A percentile compares a stretch with the other conserved stretches of the same genome.
Conservation (phyloP, 768 basidiomycete species). For the Calvatia gigantea region DNA sequence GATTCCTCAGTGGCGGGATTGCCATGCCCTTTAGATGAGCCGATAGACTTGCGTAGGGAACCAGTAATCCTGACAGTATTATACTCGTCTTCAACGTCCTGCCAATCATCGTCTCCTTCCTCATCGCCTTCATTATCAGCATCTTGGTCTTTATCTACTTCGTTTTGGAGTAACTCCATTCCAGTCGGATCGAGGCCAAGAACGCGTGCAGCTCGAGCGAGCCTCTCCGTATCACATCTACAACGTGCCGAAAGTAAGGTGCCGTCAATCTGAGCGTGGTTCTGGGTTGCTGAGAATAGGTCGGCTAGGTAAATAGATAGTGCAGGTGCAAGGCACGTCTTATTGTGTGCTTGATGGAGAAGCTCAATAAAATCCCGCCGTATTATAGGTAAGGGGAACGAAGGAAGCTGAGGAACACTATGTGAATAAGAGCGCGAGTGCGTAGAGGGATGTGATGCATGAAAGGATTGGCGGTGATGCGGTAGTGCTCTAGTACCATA, state of each 20-base stretch:
- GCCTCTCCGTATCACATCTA: slow-evolving; percentile 60
- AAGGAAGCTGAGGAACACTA: slow-evolving; percentile 13
- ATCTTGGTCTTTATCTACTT: slow-evolving; percentile 8
- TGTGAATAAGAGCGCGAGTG: slow-evolving; percentile 17
- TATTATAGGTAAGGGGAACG: slow-evolving; percentile 13
- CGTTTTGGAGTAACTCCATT: slow-evolving; percentile 45
- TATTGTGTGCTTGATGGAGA: slow-evolving; percentile 27
- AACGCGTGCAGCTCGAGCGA: slow-evolving; percentile 64
- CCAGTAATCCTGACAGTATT: background rate
- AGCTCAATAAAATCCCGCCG: slow-evolving; percentile 27
- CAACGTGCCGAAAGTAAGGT: slow-evolving; percentile 61
- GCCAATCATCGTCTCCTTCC: slow-evolving; percentile 11
- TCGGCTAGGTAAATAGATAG: slow-evolving; percentile 68
- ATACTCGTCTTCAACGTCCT: slow-evolving; percentile 12
- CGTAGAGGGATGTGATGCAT: slow-evolving; percentile 16
- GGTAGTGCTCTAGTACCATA: slow-evolving; percentile 27
- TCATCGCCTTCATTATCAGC: slow-evolving; percentile 5
- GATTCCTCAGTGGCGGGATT: background rate
- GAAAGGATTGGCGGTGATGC: slow-evolving; percentile 23
- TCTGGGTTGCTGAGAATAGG: slow-evolving; percentile 70
- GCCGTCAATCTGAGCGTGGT: slow-evolving; percentile 66
- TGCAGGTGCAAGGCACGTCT: slow-evolving; percentile 44
- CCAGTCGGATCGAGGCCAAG: slow-evolving; percentile 61
- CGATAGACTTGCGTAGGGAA: background rate
- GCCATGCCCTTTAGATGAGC: background rate